A percentile compares a stretch with the other conserved stretches of the same genome.
Evolutionary conservation across 768 basidiomycete species (phyloP).

Genomic region (Crassisporium funariophilum): DNA sequence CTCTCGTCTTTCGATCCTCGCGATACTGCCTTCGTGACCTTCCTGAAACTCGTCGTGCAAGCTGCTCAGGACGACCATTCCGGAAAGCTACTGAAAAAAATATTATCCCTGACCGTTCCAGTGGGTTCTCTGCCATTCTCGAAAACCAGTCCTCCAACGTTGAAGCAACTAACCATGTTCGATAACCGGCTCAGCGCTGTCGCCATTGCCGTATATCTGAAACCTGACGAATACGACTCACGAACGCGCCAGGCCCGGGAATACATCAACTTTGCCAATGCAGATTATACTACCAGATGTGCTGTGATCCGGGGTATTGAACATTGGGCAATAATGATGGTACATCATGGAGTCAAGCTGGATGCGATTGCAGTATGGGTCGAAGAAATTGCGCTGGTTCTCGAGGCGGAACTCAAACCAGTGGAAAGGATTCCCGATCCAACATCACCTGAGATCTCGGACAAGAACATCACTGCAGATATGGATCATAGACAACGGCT

Average conservation of each 20-base stretch:
- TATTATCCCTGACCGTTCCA: constrained; percentile 73
- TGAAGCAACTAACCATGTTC: constrained; percentile 68
- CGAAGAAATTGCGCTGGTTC: constrained; percentile 52
- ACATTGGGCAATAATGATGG: constrained; percentile 65
- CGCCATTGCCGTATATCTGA: constrained; percentile 69
- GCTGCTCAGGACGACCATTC: constrained; percentile 40
- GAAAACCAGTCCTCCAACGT: constrained; percentile 48
- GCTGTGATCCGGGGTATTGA: constrained; percentile 77
- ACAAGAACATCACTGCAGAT: neutral
- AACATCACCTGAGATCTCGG: no score
- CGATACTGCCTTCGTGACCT: constrained; percentile 78
- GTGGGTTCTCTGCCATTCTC: constrained; percentile 70
- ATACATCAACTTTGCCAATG: constrained; percentile 68
- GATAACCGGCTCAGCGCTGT: constrained; percentile 81
- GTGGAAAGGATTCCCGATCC: no score
- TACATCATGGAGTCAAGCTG: constrained; percentile 52
- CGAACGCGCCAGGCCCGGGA: constrained; percentile 66
- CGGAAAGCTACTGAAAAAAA: constrained; percentile 53
- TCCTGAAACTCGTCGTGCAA: constrained; percentile 80
- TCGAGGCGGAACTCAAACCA: constrained; percentile 60
- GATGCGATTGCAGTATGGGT: constrained; percentile 64
- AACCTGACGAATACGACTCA: constrained; percentile 46
- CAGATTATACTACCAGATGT: constrained; percentile 63
- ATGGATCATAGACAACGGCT: neutral
- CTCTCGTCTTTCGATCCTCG: constrained; percentile 49